A percentile compares a stretch with the other conserved stretches of the same genome.
phyloP scores from a whole-genome alignment of 148 eudicot species.

The Fagopyrum homotropicum region DNA sequence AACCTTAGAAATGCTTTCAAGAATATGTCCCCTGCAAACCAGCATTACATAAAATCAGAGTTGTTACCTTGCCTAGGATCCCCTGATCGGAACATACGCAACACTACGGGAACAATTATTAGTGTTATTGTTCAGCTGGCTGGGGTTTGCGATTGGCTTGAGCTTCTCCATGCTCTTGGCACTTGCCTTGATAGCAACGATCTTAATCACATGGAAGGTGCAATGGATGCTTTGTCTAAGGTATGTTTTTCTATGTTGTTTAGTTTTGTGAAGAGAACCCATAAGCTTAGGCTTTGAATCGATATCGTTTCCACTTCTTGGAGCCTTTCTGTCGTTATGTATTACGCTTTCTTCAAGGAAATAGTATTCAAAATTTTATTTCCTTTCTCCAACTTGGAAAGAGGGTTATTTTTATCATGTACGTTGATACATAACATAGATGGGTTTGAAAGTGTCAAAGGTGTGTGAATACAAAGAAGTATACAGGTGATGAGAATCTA shows the following conservation, averaged over 20 bases:
- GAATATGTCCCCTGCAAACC: slow-evolving; percentile 54
- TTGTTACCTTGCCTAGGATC: slow-evolving; percentile 87
- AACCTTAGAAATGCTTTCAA: slow-evolving; percentile 67
- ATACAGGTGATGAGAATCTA: not conserved
- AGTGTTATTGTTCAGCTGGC: slow-evolving; percentile 77
- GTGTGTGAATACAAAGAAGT: not conserved
- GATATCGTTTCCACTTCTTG: not conserved
- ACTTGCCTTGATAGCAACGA: slow-evolving; percentile 78
- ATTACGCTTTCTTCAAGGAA: not conserved
- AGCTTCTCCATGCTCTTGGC: slow-evolving; percentile 66
- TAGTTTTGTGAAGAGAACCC: not conserved
- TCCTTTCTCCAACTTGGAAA: slow-evolving; percentile 4
- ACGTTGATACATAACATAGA: not conserved
- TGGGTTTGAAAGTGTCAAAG: not conserved
- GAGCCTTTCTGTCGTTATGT: not conserved
- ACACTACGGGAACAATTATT: slow-evolving; percentile 81
- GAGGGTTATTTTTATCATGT: not conserved
- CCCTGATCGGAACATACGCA: slow-evolving; percentile 72
- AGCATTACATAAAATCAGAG: slow-evolving; percentile 71
- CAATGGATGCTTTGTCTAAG: slow-evolving; percentile 99
- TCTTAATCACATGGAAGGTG: slow-evolving; percentile 85
- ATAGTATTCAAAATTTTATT: not conserved
- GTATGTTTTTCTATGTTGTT: slow-evolving; percentile 22
- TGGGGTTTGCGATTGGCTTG: slow-evolving; percentile 83
- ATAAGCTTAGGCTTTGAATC: not conserved